phyloP scores from a whole-genome alignment of 495 filamentous ascomycete genomes.

The Daldinia caldariorum region DNA sequence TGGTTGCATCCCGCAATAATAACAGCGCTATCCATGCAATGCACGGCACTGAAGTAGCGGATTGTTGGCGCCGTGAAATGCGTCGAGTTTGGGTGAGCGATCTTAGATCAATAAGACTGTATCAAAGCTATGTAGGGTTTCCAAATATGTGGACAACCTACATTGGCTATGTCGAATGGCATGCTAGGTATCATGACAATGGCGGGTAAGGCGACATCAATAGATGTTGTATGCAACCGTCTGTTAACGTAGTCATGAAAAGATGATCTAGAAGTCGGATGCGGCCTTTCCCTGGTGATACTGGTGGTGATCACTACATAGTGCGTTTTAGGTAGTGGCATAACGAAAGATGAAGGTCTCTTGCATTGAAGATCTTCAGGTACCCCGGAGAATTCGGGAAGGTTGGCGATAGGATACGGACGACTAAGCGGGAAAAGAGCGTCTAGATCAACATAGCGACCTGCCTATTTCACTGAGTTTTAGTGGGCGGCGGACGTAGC shows the following conservation, averaged over 20 bases:
- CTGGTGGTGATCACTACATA: slow-evolving; percentile 32
- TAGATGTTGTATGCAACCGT: slow-evolving; percentile 31
- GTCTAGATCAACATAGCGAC: slow-evolving; percentile 41
- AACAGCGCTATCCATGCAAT: slow-evolving; percentile 41
- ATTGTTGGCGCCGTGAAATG: slow-evolving; percentile 41
- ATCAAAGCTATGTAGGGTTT: slow-evolving; percentile 30
- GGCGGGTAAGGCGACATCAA: slow-evolving; percentile 30
- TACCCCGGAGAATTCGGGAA: slow-evolving; percentile 45
- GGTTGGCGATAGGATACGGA: slow-evolving; percentile 38
- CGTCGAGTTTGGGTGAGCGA: slow-evolving; percentile 42
- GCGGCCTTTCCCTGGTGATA: slow-evolving; percentile 30
- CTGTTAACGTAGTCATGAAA: slow-evolving; percentile 20
- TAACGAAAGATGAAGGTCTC: slow-evolving; percentile 35
- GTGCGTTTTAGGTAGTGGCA: slow-evolving; percentile 22
- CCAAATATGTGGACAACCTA: slow-evolving; percentile 31
- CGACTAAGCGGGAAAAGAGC: slow-evolving; percentile 23
- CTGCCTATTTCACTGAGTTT: slow-evolving; percentile 37
- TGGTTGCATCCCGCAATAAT: slow-evolving; percentile 42
- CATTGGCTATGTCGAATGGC: slow-evolving; percentile 12
- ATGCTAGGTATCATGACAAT: slow-evolving; percentile 20
- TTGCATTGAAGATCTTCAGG: slow-evolving; percentile 49
- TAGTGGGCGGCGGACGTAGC: slow-evolving; percentile 27
- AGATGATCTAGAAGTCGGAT: slow-evolving; percentile 33
- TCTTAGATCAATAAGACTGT: slow-evolving; percentile 39
- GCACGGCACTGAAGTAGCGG: slow-evolving; percentile 42